Base-by-base conservation (phyloP, 2,329 filamentous ascomycete genomes). In the Fonsecaea erecta region DNA sequence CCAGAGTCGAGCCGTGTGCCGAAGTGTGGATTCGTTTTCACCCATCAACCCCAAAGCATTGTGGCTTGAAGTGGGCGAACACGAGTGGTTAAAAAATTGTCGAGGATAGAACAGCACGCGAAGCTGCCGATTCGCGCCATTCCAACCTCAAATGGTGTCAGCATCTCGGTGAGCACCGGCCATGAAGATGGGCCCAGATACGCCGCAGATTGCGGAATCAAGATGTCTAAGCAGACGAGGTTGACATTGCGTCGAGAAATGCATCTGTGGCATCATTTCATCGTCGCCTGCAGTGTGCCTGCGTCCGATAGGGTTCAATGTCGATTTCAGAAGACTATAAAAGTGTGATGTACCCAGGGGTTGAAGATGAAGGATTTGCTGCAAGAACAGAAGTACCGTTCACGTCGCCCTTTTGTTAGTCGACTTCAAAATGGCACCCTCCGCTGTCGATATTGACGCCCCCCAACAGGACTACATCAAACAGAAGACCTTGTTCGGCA, bases 391-490 rank as follows among this genome's bases (percentile, higher is more conserved):
- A 7, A n/a, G 18, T 28, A 26, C 24, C 2, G n/a, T 32, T 7
- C 18, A 32, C n/a, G 12, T 1, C 9, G 11, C n/a, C 0, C 21
- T 18, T 32, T 28, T 6, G 5, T 28, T 46, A 37, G 7, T 57
- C 37, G 26, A 18, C 16, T 3, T 40, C 52, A 63, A 48, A 30
- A 63, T 63, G 60, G 60, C 60, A 12, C 60, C 60, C 16, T 63
- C 60, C 21, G 60, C 60, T 52, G 32, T 63, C 30, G 40, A 56
- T 3, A 18, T 52, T 11, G 37, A 48, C 18, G 18, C 28, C 8
- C 37, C 53, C 46, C 26, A 9, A 30, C 37, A 52, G 3, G 35
- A 48, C 28, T 40, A 14, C 34, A 55, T 57, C 52, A 57, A 57
- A 46, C 51, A 63, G 9, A 63, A 57, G 60, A 53, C 53, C 30